phyloP scores from a whole-genome alignment of 2,329 filamentous ascomycete species.

The Westerdykella ornata region DNA sequence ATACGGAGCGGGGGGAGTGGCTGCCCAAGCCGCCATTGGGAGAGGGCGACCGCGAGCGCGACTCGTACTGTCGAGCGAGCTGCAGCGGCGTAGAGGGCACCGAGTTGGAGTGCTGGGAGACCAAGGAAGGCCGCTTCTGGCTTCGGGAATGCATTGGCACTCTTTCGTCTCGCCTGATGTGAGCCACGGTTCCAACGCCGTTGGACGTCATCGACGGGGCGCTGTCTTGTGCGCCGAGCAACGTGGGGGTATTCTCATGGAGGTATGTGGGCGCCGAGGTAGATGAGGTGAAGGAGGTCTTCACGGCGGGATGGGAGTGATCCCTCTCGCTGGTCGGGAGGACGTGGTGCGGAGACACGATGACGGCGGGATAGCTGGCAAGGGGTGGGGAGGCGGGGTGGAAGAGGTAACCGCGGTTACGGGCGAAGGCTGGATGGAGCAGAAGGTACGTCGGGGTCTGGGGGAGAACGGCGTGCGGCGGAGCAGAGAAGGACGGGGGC shows the following conservation, averaged over 20 bases:
- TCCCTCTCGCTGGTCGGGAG: slow-evolving; percentile 32
- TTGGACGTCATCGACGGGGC: slow-evolving; percentile 36
- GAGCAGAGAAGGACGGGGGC: neutral
- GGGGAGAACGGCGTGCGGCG: slow-evolving; percentile 6
- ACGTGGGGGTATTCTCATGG: slow-evolving; percentile 35
- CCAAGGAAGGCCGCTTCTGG: slow-evolving; percentile 44
- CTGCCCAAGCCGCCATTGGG: slow-evolving; percentile 64
- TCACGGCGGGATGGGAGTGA: slow-evolving; percentile 22
- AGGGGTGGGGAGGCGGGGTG: slow-evolving; percentile 12
- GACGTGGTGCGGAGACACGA: slow-evolving; percentile 35
- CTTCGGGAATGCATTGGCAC: slow-evolving; percentile 14
- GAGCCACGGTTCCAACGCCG: slow-evolving; percentile 22
- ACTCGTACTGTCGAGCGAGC: slow-evolving; percentile 75
- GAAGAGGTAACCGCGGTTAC: slow-evolving; percentile 22
- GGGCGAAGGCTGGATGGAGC: slow-evolving; percentile 24
- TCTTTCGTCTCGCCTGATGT: slow-evolving; percentile 22
- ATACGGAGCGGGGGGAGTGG: slow-evolving; percentile 82
- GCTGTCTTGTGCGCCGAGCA: slow-evolving; percentile 30
- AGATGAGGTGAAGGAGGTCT: slow-evolving; percentile 25
- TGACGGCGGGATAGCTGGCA: slow-evolving; percentile 29
- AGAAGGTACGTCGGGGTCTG: slow-evolving; percentile 16
- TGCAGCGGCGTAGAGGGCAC: slow-evolving; percentile 92
- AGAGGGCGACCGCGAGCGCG: slow-evolving; percentile 69
- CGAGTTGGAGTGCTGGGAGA: slow-evolving; percentile 70
- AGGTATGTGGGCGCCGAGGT: slow-evolving; percentile 23